Percentiles rank a stretch among this genome's conserved stretches.
These are phyloP conservation scores for Coccomyxa subellipsoidea DNA, from an alignment of 163 green algal species.

Conservation along the genomic window DNA sequence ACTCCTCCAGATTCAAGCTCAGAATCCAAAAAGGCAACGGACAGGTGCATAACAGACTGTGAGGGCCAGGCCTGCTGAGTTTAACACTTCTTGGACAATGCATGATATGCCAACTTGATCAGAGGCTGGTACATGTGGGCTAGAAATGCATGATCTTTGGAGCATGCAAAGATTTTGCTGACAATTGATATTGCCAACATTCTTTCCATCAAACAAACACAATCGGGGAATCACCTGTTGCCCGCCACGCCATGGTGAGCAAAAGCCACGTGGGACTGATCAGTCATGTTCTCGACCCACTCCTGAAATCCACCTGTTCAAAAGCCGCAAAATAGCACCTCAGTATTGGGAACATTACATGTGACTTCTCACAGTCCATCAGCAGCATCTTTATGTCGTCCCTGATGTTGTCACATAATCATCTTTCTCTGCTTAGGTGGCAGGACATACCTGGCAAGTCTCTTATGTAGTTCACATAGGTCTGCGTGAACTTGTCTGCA, in stretches of 20 bases:
- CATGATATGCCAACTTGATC: too few species aligned
- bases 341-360: too few species aligned
- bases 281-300: slow-evolving; percentile 19
- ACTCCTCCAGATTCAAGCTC: neutral
- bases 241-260: slow-evolving; percentile 5
- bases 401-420: neutral
- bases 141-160: neutral
- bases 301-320: neutral
- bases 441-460: slow-evolving; percentile 19
- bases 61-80: too few species aligned
- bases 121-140: neutral
- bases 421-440: neutral
- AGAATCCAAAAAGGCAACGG: too few species aligned
- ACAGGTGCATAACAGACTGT: too few species aligned
- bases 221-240: neutral
- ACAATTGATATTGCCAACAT: too few species aligned
- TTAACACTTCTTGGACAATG: too few species aligned
- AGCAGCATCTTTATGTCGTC: too few species aligned
- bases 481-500: slow-evolving; percentile 6
- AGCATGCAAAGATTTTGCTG: too few species aligned
- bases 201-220: too few species aligned
- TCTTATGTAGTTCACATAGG: slow-evolving; percentile 16
- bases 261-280: slow-evolving; percentile 11
- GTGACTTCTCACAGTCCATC: too few species aligned
- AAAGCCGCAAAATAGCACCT: too few species aligned